These are phyloP conservation scores for Rhododendron griersonianum DNA, from an alignment of 148 eudicot species.

Conservation along the genomic window DNA sequence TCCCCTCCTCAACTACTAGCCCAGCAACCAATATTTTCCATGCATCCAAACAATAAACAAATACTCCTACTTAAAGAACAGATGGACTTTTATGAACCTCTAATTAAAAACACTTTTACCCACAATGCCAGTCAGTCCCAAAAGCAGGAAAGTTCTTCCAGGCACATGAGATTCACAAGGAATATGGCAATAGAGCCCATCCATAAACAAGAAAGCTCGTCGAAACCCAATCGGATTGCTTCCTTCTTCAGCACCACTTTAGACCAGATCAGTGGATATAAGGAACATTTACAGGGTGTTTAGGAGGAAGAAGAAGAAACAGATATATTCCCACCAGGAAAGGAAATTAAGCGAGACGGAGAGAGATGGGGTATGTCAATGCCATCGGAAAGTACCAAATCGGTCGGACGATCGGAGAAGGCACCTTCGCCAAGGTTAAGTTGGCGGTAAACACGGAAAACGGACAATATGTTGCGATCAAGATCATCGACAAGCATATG, in stretches of 20 bases:
- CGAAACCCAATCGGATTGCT: not conserved
- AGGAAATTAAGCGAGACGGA: not conserved
- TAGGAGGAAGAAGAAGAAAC: slow-evolving; percentile 2
- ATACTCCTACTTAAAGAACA: not conserved
- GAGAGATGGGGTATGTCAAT: slow-evolving; percentile 26
- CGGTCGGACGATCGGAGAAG: slow-evolving; percentile 48
- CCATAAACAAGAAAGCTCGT: not conserved
- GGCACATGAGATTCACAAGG: not conserved
- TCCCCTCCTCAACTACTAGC: slow-evolving; percentile 18
- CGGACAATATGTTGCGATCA: slow-evolving; percentile 42
- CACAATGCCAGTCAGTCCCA: not conserved
- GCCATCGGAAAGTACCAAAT: slow-evolving; percentile 51
- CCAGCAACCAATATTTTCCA: not conserved
- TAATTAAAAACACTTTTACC: not conserved
- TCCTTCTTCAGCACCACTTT: not conserved
- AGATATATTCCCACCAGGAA: not conserved
- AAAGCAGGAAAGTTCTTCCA: not conserved
- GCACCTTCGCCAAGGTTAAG: slow-evolving; percentile 54
- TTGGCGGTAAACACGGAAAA: slow-evolving; percentile 32
- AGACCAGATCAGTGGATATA: not conserved
- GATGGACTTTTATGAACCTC: not conserved
- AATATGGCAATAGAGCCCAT: not conserved
- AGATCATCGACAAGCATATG: slow-evolving; percentile 54
- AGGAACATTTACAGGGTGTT: not conserved
- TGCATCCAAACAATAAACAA: not conserved